phyloP scores from a whole-genome alignment of 2,329 filamentous ascomycete species.

The Alternaria viburni region DNA sequence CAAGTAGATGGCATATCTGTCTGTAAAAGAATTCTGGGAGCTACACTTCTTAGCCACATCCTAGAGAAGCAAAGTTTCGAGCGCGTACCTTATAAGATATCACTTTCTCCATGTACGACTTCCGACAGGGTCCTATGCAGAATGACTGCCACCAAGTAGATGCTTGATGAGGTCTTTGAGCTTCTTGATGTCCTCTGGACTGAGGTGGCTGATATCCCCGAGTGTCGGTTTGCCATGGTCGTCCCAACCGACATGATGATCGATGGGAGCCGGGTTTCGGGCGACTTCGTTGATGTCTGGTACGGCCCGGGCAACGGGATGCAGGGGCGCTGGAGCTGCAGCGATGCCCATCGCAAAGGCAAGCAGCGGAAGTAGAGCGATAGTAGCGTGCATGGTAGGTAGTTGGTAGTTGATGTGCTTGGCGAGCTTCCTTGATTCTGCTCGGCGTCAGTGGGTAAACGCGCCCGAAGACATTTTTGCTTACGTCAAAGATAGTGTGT shows the following conservation, averaged over 20 bases:
- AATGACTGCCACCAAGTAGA: not conserved
- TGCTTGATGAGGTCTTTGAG: slow-evolving; percentile 3
- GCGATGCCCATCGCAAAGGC: slow-evolving; percentile 5
- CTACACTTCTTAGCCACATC: not conserved
- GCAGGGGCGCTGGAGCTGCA: slow-evolving; percentile 14
- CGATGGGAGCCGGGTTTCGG: slow-evolving; percentile 27
- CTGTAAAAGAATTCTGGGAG: not conserved
- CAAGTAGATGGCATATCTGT: not conserved
- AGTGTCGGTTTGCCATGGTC: slow-evolving; percentile 6
- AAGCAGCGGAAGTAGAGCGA: slow-evolving; percentile 12
- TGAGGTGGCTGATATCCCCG: not conserved
- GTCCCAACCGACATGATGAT: slow-evolving; percentile 9
- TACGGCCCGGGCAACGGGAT: slow-evolving; percentile 5
- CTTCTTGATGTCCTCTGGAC: not conserved
- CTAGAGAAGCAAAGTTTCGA: not conserved
- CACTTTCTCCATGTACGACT: not conserved
- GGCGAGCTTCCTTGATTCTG: not conserved
- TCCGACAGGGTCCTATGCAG: not conserved
- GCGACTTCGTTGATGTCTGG: slow-evolving; percentile 21
- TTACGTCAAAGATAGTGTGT: not conserved
- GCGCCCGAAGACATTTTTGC: not conserved
- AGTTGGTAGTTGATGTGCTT: not conserved
- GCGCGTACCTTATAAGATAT: not conserved
- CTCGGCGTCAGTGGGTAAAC: not conserved
- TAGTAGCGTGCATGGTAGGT: slow-evolving; percentile 14